These are phyloP conservation scores for Candida fluviatilis DNA, from an alignment of 805 yeast genomes.

Conservation along the genomic window DNA sequence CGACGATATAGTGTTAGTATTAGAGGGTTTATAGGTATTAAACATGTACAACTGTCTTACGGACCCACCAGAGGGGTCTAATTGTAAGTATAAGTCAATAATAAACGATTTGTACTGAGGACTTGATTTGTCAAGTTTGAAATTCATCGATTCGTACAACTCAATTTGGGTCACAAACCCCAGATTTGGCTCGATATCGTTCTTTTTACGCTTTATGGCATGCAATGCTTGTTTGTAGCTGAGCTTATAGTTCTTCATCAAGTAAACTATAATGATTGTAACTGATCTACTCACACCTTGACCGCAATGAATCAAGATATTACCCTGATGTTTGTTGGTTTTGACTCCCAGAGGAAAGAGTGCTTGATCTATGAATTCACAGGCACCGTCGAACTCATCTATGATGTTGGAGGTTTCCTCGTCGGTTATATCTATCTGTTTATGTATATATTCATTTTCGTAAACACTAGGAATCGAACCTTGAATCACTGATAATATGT, in stretches of 20 bases:
- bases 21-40: not conserved
- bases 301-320: slow-evolving; percentile 49
- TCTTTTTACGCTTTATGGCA: slow-evolving; percentile 66
- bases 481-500: slow-evolving; percentile 66
- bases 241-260: slow-evolving; percentile 53
- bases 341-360: slow-evolving; percentile 29
- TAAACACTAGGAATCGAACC: slow-evolving; percentile 57
- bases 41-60: slow-evolving; percentile 18
- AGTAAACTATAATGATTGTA: slow-evolving; percentile 41
- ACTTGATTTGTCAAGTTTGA: slow-evolving; percentile 19
- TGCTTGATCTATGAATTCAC: slow-evolving; percentile 63
- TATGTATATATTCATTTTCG: slow-evolving; percentile 41
- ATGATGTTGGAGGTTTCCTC: slow-evolving; percentile 63
- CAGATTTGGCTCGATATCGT: slow-evolving; percentile 64
- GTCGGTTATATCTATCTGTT: slow-evolving; percentile 72
- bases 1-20: slow-evolving; percentile 4
- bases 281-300: slow-evolving; percentile 52
- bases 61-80: slow-evolving; percentile 41
- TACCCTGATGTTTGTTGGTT: slow-evolving; percentile 31
- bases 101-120: slow-evolving; percentile 23
- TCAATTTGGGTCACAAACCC: slow-evolving; percentile 71
- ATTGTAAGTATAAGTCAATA: slow-evolving; percentile 18
- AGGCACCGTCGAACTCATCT: slow-evolving; percentile 55
- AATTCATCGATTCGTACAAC: slow-evolving; percentile 46
- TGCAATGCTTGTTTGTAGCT: slow-evolving; percentile 59